Percentiles rank a stretch among this genome's conserved stretches.
phyloP scores from a whole-genome alignment of 2,329 filamentous ascomycete genomes.

The Diplodia mutila region DNA sequence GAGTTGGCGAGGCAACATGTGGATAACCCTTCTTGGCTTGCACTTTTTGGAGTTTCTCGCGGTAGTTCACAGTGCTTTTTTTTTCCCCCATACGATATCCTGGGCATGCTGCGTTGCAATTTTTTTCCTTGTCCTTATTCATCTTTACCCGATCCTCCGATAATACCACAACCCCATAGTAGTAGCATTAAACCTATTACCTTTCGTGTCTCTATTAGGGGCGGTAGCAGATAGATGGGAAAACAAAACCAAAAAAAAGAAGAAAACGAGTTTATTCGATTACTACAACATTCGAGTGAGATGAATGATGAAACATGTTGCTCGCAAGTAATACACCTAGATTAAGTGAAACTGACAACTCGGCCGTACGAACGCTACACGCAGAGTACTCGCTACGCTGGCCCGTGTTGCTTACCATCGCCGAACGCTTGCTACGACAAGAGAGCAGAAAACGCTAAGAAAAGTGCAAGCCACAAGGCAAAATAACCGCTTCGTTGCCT shows the following conservation, averaged over 20 bases:
- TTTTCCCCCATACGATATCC: not conserved
- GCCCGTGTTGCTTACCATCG: not conserved
- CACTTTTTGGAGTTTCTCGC: not conserved
- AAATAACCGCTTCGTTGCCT: not conserved
- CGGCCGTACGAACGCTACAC: not conserved
- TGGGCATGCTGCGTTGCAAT: not conserved
- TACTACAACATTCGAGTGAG: not conserved
- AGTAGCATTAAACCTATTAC: not conserved
- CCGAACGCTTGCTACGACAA: not conserved
- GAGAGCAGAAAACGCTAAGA: not conserved
- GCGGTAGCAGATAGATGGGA: not conserved
- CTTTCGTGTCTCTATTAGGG: not conserved
- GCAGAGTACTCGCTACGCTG: not conserved
- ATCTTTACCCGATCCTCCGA: not conserved
- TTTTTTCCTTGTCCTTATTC: not conserved
- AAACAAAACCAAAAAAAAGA: not conserved
- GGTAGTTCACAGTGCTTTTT: not conserved
- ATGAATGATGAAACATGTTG: not conserved
- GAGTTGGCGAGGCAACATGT: conserved; percentile 5
- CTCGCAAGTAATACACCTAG: no score
- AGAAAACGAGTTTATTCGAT: not conserved
- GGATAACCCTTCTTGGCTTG: not conserved
- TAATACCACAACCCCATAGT: not conserved
- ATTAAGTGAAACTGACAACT: no score
- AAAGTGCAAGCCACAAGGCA: not conserved